These are phyloP conservation scores for Aspergillus sergii DNA, from an alignment of 2,329 filamentous ascomycete species.

Conservation along the genomic window DNA sequence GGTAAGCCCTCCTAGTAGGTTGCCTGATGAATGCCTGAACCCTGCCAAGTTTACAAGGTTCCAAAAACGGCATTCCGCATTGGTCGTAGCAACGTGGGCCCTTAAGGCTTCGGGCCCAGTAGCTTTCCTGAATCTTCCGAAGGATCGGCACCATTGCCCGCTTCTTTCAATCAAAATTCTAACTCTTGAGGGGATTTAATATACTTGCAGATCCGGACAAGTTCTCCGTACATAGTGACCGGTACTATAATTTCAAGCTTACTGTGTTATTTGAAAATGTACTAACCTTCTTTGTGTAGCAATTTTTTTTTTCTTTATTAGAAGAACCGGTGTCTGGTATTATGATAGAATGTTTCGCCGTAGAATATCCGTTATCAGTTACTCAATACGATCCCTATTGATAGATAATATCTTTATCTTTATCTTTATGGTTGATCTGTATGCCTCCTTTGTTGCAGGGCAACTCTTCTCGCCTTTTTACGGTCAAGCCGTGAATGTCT, in stretches of 20 bases:
- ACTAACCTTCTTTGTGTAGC: neutral
- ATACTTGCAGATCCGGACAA: conserved; percentile 2
- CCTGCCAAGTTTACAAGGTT: neutral
- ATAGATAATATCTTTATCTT: neutral
- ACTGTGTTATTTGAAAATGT: neutral
- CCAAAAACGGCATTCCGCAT: neutral
- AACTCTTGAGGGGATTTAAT: neutral
- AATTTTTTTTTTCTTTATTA: neutral
- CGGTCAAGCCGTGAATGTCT: neutral
- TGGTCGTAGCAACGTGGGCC: neutral
- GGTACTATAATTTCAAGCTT: neutral
- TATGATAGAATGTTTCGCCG: neutral
- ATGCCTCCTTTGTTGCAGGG: neutral
- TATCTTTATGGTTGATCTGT: neutral
- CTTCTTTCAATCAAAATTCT: neutral
- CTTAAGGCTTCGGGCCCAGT: neutral
- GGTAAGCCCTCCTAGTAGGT: neutral
- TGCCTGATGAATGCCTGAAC: neutral
- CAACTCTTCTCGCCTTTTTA: neutral
- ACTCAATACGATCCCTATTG: neutral
- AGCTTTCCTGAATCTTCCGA: conserved; percentile 1
- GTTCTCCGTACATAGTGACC: neutral
- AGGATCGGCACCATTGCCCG: neutral
- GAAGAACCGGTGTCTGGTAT: neutral
- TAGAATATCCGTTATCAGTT: neutral